phyloP scores from a whole-genome alignment of 225 moss, liverwort and hornwort genomes.

The Takakia lepidozioides region DNA sequence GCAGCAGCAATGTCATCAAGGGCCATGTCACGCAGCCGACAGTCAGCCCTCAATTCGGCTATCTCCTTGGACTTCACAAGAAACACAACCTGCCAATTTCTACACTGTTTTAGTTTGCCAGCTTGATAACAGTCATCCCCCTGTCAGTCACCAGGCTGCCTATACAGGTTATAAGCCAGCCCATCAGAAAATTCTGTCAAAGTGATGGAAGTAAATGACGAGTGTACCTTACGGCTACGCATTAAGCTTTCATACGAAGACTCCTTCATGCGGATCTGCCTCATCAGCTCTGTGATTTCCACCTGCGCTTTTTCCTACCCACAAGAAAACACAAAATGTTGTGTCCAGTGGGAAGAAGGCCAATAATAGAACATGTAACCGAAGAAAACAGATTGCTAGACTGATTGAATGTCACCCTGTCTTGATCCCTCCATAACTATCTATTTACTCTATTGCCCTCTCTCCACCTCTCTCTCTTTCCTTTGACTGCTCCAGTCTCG shows the following conservation, averaged over 20 bases:
- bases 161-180: no score
- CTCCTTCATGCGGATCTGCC: constrained; percentile 47
- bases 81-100: constrained; percentile 37
- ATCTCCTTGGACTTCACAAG: constrained; percentile 51
- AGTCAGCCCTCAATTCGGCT: constrained; percentile 46
- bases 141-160: no score
- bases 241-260: constrained; percentile 42
- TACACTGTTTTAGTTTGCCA: no score
- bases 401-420: no score
- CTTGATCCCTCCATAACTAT: no score
- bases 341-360: not conserved
- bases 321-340: not conserved
- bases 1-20: constrained; percentile 57
- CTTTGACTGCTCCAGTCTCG: no score
- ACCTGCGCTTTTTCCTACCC: constrained; percentile 41
- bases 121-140: no score
- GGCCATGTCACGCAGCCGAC: constrained; percentile 37
- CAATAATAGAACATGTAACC: not conserved
- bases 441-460: no score
- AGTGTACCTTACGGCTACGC: constrained; percentile 50
- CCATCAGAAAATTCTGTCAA: no score
- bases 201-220: no score
- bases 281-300: constrained; percentile 42
- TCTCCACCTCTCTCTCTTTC: no score
- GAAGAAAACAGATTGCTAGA: no score